Conservation (phyloP, 2,329 filamentous ascomycete genomes). For the Dactylellina parvicollis region DNA sequence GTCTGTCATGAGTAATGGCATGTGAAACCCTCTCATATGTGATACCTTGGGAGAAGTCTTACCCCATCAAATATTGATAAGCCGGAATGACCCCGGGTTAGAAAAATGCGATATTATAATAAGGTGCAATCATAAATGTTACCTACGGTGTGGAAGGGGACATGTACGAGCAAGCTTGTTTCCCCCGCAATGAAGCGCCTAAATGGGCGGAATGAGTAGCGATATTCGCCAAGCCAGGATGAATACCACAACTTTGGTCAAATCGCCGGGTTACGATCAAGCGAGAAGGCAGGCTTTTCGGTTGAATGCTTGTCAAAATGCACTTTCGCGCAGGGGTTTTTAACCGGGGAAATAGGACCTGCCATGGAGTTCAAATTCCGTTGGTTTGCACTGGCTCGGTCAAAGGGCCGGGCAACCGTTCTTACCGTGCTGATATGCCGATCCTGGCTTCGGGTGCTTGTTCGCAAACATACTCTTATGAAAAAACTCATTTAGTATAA, state of each 20-base stretch:
- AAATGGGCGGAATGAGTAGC: constrained; percentile 22
- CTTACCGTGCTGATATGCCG: constrained; percentile 32
- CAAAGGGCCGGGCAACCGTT: constrained; percentile 44
- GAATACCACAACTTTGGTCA: constrained; percentile 18
- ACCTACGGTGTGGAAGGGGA: not conserved
- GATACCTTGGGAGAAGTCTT: not conserved
- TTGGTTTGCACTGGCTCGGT: constrained; percentile 14
- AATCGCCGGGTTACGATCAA: constrained; percentile 28
- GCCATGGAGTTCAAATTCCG: not conserved
- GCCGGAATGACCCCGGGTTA: constrained; percentile 8
- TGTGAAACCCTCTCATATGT: not conserved
- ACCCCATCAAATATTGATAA: not conserved
- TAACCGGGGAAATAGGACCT: constrained; percentile 23
- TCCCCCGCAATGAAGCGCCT: constrained; percentile 32
- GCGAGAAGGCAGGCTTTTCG: constrained; percentile 34
- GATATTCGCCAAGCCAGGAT: constrained; percentile 10
- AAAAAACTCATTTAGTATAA: not conserved
- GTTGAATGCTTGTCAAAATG: constrained; percentile 22
- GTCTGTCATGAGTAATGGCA: constrained; percentile 15
- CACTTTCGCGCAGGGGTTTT: constrained; percentile 5
- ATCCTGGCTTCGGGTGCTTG: constrained; percentile 27
- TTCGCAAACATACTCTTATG: constrained; percentile 19
- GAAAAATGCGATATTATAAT: not conserved
- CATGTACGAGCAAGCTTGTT: not conserved
- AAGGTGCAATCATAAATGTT: constrained; percentile 24